Base-by-base conservation (phyloP, 345 rosid genomes). In the Populus davidiana region DNA sequence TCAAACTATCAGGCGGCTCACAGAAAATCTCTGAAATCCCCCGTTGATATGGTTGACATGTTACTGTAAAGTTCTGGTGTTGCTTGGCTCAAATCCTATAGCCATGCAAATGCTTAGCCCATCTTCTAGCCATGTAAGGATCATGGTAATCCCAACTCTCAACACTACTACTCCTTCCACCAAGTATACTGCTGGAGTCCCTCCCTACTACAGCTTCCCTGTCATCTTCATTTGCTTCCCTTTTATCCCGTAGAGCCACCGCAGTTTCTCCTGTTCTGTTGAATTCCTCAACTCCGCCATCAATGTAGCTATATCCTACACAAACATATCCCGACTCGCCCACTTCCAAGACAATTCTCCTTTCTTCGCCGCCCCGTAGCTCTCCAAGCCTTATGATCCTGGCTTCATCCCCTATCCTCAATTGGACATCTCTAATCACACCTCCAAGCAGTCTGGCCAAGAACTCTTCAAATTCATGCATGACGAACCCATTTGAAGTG, bases 51-150 rank as follows among this genome's bases (percentile, higher is more conserved):
- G 27, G 47, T 11, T 43, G 47, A 43, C 13, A 43, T 43, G 14
- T 43, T 43, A 11, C 47, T 43, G 47, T 11, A 84, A 80, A 29
- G 18, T 68, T 75, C 8, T 68, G 35, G 70, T 67, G 33, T 52
- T 62, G 67, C 61, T 72, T 67, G 29, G 54, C 78, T 86, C 82
- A 85, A 70, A 89, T 81, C 84, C 91, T 86, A 73, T 89, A 91
- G 61, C 89, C 93, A 80, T 89, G 92, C 84, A 93, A 86, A 81
- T 89, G 92, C 81, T 90, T 93, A 39, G 94, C 91, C 96, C 96
- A 93, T 80, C 98, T 83, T 87, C 93, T 88, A 39, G 93, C 96
- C 94, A 93, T 87, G 84, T 82, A 85, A 72, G 91, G 94, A 71
- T 90, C 90, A 80, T 87, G 93, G 80, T 87, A 90, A 72, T 89